A percentile compares a stretch with the other conserved stretches of the same genome.
These are phyloP conservation scores for Limnanthes douglasii DNA, from an alignment of 345 rosid genomes.

Conservation along the genomic window DNA sequence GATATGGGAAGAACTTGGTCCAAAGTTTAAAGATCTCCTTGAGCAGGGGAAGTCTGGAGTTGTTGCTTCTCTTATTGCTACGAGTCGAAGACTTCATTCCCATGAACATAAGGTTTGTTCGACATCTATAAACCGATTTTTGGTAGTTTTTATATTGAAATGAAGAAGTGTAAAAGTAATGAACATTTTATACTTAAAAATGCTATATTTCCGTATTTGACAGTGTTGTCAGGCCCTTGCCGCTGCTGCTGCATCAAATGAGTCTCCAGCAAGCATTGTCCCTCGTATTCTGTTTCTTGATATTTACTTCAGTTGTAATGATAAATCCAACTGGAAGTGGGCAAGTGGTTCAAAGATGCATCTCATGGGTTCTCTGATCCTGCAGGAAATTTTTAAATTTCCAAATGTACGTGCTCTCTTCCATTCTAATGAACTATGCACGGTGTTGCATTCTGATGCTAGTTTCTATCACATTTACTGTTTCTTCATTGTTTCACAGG, in stretches of 20 bases:
- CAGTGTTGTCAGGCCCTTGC: slow-evolving; percentile 83
- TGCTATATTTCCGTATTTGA: slow-evolving; percentile 17
- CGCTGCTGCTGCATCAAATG: slow-evolving; percentile 45
- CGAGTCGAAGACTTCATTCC: slow-evolving; percentile 54
- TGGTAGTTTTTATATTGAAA: too few species aligned
- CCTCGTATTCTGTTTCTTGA: slow-evolving; percentile 77
- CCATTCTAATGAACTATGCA: background rate
- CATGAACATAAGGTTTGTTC: slow-evolving; percentile 47
- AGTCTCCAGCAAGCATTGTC: slow-evolving; percentile 36
- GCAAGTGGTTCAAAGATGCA: slow-evolving; percentile 61
- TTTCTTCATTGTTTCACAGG: slow-evolving; percentile 28
- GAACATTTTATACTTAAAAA: too few species aligned
- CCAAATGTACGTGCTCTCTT: slow-evolving; percentile 43
- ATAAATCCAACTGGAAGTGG: slow-evolving; percentile 69
- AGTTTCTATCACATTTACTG: background rate
- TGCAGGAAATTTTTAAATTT: slow-evolving; percentile 69
- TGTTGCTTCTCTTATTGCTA: slow-evolving; percentile 65
- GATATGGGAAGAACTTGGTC: slow-evolving; percentile 74
- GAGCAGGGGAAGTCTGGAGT: slow-evolving; percentile 85
- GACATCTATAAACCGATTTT: too few species aligned
- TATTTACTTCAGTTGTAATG: slow-evolving; percentile 41
- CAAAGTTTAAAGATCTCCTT: slow-evolving; percentile 60
- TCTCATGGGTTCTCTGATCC: slow-evolving; percentile 76
- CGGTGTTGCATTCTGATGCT: background rate
- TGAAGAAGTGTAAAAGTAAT: too few species aligned